Evolutionary conservation across 192 early-diverging fungal species (phyloP).

Genomic region (Coemansia sp.): DNA sequence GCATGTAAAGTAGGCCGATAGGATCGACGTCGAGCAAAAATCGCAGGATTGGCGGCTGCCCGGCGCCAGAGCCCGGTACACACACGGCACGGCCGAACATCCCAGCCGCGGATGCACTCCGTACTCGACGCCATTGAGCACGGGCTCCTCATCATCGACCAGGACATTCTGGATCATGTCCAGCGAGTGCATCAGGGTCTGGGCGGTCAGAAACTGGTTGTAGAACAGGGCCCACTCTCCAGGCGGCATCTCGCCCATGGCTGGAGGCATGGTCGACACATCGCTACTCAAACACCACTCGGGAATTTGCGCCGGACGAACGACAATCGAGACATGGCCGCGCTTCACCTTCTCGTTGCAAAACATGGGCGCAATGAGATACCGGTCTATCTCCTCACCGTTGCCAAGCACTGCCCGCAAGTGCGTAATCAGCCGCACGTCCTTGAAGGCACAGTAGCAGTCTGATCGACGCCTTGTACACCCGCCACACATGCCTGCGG

Average conservation of each 20-base stretch:
- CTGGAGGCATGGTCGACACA: no score
- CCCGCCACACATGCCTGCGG: slow-evolving; percentile 7
- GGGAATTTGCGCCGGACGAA: background rate
- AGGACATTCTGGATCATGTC: background rate
- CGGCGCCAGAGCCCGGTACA: background rate
- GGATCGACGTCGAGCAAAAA: slow-evolving; percentile 43
- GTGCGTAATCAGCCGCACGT: slow-evolving; percentile 2
- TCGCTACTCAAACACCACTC: background rate
- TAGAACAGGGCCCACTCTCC: slow-evolving; percentile 12
- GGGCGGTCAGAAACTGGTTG: slow-evolving; percentile 4
- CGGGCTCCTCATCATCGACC: background rate
- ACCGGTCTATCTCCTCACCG: background rate
- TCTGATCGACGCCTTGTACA: slow-evolving; percentile 14
- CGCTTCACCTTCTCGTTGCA: background rate
- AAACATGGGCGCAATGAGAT: slow-evolving; percentile 8
- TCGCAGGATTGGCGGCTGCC: slow-evolving; percentile 50
- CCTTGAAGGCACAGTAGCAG: slow-evolving; percentile 5
- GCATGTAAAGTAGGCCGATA: slow-evolving; percentile 44
- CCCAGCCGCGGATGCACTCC: slow-evolving; percentile 4
- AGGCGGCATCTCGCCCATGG: no score
- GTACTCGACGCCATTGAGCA: slow-evolving; percentile 2
- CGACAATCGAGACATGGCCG: background rate
- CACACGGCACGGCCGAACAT: slow-evolving; percentile 22
- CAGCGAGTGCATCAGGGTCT: background rate
- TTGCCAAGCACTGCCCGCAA: background rate